Evolutionary conservation across 768 basidiomycete species (phyloP).

Genomic region (Gelatoporia subvermispora): DNA sequence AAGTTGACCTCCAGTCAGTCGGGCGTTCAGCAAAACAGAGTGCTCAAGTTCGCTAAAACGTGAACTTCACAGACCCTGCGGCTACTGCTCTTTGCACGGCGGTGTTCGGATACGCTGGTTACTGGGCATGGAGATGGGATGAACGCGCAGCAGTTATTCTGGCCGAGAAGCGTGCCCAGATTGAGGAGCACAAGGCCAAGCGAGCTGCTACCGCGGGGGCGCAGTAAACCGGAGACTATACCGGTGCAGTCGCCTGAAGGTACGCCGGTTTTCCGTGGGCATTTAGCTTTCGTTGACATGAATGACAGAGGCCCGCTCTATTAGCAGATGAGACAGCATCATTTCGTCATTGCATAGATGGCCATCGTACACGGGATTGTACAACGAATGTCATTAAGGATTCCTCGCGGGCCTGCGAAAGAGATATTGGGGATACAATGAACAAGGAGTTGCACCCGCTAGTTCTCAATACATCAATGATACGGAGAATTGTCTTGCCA

Average conservation of each 20-base stretch:
- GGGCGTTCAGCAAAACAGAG: neutral
- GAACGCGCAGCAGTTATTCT: constrained; percentile 55
- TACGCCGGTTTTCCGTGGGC: neutral
- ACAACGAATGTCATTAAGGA: too few species aligned
- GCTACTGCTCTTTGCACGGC: constrained; percentile 68
- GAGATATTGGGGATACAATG: too few species aligned
- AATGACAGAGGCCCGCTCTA: neutral
- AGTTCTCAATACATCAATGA: too few species aligned
- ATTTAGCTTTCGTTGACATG: neutral
- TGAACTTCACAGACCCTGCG: constrained; percentile 49
- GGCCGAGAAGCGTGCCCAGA: constrained; percentile 56
- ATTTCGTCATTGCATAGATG: too few species aligned
- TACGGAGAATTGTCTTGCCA: too few species aligned
- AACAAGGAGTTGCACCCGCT: too few species aligned
- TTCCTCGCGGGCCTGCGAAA: too few species aligned
- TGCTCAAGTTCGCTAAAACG: neutral
- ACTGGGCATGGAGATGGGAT: constrained; percentile 71
- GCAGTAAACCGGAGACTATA: neutral
- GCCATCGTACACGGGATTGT: too few species aligned
- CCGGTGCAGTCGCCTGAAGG: neutral
- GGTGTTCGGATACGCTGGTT: constrained; percentile 68
- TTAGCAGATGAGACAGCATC: too few species aligned
- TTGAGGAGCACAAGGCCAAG: constrained; percentile 43
- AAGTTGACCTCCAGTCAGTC: constrained; percentile 76
- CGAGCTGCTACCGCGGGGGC: neutral